Percentiles rank a stretch among this genome's conserved stretches.
Evolutionary conservation across 306 rosid genomes (phyloP).

Genomic region (Vigna trinervia): DNA sequence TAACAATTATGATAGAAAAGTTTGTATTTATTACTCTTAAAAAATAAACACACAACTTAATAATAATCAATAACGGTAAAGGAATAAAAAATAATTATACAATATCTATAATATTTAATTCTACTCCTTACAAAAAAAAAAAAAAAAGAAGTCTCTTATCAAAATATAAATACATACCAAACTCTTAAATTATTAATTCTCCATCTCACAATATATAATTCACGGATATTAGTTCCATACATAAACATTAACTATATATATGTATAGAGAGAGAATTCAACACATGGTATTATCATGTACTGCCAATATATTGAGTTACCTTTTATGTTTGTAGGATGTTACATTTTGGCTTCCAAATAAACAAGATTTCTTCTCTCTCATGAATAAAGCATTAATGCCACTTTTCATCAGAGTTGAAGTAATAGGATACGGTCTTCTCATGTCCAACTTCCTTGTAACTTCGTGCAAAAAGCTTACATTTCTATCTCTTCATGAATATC

Average conservation of each 20-base stretch:
- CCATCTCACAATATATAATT: not conserved
- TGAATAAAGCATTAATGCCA: not conserved
- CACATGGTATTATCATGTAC: not conserved
- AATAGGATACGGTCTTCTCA: not conserved
- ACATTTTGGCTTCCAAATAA: not conserved
- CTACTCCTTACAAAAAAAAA: too few relatives aligned
- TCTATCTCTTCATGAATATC: not conserved
- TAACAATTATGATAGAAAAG: too few relatives aligned
- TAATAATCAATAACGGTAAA: too few relatives aligned
- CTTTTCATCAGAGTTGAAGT: not conserved
- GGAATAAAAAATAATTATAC: too few relatives aligned
- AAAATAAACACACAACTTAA: too few relatives aligned
- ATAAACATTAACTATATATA: not conserved
- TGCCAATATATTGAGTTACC: constrained; percentile 19
- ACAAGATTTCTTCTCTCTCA: not conserved
- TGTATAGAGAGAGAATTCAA: not conserved
- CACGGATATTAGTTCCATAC: constrained; percentile 27
- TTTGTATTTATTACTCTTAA: too few relatives aligned
- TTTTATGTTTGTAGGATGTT: not conserved
- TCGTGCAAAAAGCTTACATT: not conserved
- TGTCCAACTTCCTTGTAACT: not conserved
- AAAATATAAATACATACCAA: too few relatives aligned
- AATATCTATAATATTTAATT: too few relatives aligned
- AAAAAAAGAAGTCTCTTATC: too few relatives aligned
- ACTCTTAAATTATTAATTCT: not conserved